These are phyloP conservation scores for Xerocomellus amylosporus DNA, from an alignment of 768 basidiomycete species.

Conservation along the genomic window DNA sequence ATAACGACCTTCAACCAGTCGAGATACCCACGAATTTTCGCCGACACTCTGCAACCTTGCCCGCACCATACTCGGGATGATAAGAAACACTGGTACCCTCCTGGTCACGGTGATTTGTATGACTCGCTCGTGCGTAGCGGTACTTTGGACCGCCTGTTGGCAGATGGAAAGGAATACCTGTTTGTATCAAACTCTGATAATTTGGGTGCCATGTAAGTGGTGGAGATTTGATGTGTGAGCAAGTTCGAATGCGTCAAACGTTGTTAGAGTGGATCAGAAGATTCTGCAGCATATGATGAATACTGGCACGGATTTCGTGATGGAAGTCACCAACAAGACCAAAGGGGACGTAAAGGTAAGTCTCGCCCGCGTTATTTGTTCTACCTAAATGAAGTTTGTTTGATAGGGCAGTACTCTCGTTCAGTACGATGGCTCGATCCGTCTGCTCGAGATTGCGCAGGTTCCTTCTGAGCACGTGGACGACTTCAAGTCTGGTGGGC, in stretches of 20 bases:
- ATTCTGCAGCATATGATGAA: conserved; percentile 88
- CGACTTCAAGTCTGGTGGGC: conserved; percentile 35
- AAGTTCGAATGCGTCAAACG: conserved; percentile 1
- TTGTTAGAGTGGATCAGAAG: conserved; percentile 66
- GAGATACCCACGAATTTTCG: conserved; percentile 88
- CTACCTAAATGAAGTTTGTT: not conserved
- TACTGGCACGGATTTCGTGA: conserved; percentile 78
- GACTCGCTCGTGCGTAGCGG: conserved; percentile 90
- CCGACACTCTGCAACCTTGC: conserved; percentile 83
- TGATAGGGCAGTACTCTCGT: conserved; percentile 79
- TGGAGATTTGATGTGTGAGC: conserved; percentile 1
- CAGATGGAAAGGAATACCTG: conserved; percentile 94
- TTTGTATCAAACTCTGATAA: conserved; percentile 99
- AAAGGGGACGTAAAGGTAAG: conserved; percentile 70
- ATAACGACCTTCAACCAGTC: conserved; percentile 94
- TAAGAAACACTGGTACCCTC: conserved; percentile 94
- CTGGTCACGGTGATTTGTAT: conserved; percentile 96
- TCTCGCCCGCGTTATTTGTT: not conserved
- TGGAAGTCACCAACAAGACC: conserved; percentile 97
- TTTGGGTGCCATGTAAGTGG: conserved; percentile 81
- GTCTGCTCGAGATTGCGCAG: conserved; percentile 11
- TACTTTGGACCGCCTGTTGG: conserved; percentile 82
- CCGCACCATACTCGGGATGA: conserved; percentile 76
- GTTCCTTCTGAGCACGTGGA: conserved; percentile 9
- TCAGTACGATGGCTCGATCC: conserved; percentile 59